Base-by-base conservation (phyloP, 1,284 basidiomycete species). In the Papiliotrema terrestris region DNA sequence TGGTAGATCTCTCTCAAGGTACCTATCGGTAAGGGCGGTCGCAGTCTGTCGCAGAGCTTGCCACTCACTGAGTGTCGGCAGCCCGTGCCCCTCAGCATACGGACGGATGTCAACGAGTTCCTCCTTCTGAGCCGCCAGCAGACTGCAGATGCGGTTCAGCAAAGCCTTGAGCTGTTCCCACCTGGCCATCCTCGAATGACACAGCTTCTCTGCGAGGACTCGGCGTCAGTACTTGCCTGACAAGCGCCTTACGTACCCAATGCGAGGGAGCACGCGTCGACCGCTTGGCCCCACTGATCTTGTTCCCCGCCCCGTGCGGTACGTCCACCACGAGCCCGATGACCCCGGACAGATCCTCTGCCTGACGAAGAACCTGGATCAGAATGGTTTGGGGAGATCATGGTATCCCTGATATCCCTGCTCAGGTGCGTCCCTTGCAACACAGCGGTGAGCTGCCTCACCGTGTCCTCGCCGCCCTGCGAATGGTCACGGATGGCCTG, bases 1-100 rank as follows among this genome's bases (percentile, higher is more conserved):
- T 32, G 29, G 48, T 67, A 67, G 1, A 67, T 61, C 49, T 65
- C 59, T 13, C 53, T 37, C 2, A 69, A 54, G 8, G 65, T 67
- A 8, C 50, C 65, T 65, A 25, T 17, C 8, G 6, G 22, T 43
- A 38, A 23, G 45, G 13, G 9, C 11, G 29, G 15, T 23, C 9
- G 19, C 4, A 29, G 26, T 47, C 9, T 14, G 32, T 49, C 8
- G 22, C 23, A 29, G 15, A 11, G 15, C 39, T 5, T 8, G 29
- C 8, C n/a, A 58, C 66, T 50, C 41, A 65, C 65, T 23, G 26
- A 69, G 48, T 47, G 62, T 58, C 2, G 65, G 60, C 23, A 58
- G 52, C 22, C 46, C 51, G 19, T 52, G 43, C 19, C 51, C 49
- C 20, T 57, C 57, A 11, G 55, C 51, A 38, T 57, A 66, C 4